Evolutionary conservation across 2,329 filamentous ascomycete species (phyloP).

Genomic region (Dothideomycetidae sp.): DNA sequence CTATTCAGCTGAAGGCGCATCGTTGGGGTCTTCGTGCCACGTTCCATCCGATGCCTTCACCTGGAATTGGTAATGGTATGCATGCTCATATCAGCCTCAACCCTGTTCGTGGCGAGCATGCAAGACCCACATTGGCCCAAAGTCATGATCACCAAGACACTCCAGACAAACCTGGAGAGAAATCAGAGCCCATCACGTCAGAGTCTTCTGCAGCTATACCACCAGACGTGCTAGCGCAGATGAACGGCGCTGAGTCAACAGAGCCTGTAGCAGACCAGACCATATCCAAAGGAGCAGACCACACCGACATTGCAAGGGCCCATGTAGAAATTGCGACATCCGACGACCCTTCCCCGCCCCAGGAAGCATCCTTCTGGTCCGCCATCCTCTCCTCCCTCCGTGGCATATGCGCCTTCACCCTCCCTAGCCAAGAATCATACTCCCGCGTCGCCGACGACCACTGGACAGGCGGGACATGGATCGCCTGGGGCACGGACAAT

Average conservation of each 20-base stretch:
- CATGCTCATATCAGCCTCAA: slow-evolving; percentile 58
- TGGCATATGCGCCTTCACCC: slow-evolving; percentile 53
- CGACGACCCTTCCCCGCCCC: slow-evolving; percentile 5
- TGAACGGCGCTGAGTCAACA: neutral
- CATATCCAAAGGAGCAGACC: neutral
- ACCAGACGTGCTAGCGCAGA: neutral
- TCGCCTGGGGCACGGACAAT: slow-evolving; percentile 71
- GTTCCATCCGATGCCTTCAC: slow-evolving; percentile 57
- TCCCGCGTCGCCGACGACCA: slow-evolving; percentile 51
- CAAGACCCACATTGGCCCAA: neutral
- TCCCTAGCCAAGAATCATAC: slow-evolving; percentile 54
- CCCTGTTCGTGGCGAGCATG: slow-evolving; percentile 18
- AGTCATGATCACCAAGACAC: neutral
- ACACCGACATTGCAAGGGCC: neutral
- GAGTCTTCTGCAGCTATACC: neutral
- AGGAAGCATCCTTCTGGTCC: slow-evolving; percentile 52
- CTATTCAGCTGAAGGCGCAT: slow-evolving; percentile 50
- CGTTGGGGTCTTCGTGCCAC: slow-evolving; percentile 52
- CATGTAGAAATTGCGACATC: too few relatives aligned
- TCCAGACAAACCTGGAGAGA: neutral
- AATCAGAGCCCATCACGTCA: neutral
- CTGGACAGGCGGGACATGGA: slow-evolving; percentile 68
- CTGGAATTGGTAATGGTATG: slow-evolving; percentile 47
- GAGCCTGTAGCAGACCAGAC: neutral
- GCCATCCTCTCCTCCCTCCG: slow-evolving; percentile 53